These are phyloP conservation scores for Usnea hakonensis DNA, from an alignment of 495 filamentous ascomycete genomes.

Conservation along the genomic window DNA sequence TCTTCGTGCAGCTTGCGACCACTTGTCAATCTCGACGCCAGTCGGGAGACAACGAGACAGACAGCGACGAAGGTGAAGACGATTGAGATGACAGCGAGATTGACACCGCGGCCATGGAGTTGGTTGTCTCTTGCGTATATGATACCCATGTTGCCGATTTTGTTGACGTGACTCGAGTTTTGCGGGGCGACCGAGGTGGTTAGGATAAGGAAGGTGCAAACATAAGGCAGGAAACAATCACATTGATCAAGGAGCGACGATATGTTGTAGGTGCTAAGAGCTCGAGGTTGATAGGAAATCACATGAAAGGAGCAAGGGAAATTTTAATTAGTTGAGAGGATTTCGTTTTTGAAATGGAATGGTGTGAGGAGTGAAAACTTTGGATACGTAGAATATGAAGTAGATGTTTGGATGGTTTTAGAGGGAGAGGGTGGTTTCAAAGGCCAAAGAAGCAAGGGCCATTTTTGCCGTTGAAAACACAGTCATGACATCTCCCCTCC, in stretches of 20 bases:
- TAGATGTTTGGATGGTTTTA: no score
- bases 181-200: not conserved
- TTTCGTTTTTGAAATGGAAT: not conserved
- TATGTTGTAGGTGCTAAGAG: no score
- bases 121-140: constrained; percentile 7
- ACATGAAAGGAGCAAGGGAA: not conserved
- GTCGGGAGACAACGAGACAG: constrained; percentile 13
- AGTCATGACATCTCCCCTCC: no score
- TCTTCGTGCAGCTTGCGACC: constrained; percentile 15
- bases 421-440: no score
- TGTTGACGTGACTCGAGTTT: not conserved
- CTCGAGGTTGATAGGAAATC: not conserved
- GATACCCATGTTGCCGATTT: constrained; percentile 1
- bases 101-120: constrained; percentile 20
- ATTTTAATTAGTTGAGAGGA: not conserved
- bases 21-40: constrained; percentile 13
- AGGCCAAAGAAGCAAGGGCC: no score
- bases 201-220: not conserved
- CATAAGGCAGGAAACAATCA: not conserved
- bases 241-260: not conserved
- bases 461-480: no score
- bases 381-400: no score
- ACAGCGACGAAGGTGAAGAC: constrained; percentile 9
- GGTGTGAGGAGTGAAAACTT: not conserved
- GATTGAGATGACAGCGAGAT: constrained; percentile 18